Evolutionary conservation across 176 grass and related monocot genomes (phyloP), one percentile per base, ranked within the genome.

Genomic region (Thalia dealbata): DNA sequence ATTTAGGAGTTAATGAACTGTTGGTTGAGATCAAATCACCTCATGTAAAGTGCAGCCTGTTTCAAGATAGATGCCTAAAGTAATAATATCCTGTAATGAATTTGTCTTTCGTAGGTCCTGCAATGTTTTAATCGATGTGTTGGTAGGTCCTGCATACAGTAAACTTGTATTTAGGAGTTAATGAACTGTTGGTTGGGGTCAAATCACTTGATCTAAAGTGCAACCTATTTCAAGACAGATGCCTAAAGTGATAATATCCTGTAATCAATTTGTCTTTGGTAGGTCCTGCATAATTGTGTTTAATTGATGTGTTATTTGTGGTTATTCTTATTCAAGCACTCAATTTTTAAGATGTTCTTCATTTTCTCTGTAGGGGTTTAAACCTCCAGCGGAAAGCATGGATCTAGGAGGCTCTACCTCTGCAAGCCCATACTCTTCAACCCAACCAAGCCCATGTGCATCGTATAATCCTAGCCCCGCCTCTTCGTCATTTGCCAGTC

Each of bases 401-500:
- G 73, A 88, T 61, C 61, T 62, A 26, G 74, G 73, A 14, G 76
- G 73, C 11, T 86, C 89, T 3, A 70, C 70, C 10, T 65, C 87
- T 21, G 35, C 60, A 67, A 95, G 82, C 78, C 85, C 82, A 4
- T 84, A 83, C 69, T 83, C 85, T 24, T 84, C 88, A 35, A 81
- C 81, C 62, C 87, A 70, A 67, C 54, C 76, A 18, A 86, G 83
- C 51, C 79, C 83, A 19, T 38, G 83, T 11, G 73, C 83, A 38
- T 86, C 84, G 12, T 86, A 86, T 60, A 86, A 86, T 28, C 84
- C 64, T 15, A 86, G 80, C 65, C 80, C 85, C 1, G 71, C 80
- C 21, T 89, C 78, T 3, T 84, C 88, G 5, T 99, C 90, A 3
- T 99, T 95, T 29, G 76, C 65, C 19, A 81, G 71, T 63, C 79